Evolutionary conservation across 1,284 basidiomycete genomes (phyloP).

Genomic region (Pholiota adiposa): DNA sequence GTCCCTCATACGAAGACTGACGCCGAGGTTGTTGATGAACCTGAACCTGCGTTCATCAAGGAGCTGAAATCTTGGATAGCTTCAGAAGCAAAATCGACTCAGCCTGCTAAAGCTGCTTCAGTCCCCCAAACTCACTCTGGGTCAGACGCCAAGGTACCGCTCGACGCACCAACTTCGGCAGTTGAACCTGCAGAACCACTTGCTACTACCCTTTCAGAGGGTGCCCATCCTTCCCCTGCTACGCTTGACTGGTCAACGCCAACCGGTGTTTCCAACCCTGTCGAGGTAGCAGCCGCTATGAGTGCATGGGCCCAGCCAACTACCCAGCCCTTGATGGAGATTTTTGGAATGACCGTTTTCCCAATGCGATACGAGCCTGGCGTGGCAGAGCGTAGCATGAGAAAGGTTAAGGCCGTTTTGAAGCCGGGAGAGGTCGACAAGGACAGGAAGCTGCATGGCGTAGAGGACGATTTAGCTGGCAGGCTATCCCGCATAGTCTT

Average conservation of each 20-base stretch:
- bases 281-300: conserved; percentile 6
- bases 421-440: conserved; percentile 9
- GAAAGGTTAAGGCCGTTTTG: conserved; percentile 19
- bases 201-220: background rate
- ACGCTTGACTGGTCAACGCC: conserved; percentile 4
- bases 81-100: background rate
- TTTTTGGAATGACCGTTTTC: conserved; percentile 25
- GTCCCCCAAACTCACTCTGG: background rate
- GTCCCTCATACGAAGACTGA: background rate
- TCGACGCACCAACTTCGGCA: background rate
- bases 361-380: conserved; percentile 21
- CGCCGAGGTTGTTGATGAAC: background rate
- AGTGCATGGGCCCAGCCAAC: conserved; percentile 18
- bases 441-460: conserved; percentile 14
- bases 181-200: conserved; percentile 34
- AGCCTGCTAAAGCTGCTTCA: background rate
- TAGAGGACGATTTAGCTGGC: conserved; percentile 21
- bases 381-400: conserved; percentile 24
- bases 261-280: background rate
- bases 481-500: conserved; percentile 23
- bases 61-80: conserved; percentile 6
- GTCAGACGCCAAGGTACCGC: background rate
- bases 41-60: conserved; percentile 10
- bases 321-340: conserved; percentile 20
- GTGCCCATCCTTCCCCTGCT: background rate